Conservation (phyloP, 2,329 filamentous ascomycete species). For the Penicillium palitans region DNA sequence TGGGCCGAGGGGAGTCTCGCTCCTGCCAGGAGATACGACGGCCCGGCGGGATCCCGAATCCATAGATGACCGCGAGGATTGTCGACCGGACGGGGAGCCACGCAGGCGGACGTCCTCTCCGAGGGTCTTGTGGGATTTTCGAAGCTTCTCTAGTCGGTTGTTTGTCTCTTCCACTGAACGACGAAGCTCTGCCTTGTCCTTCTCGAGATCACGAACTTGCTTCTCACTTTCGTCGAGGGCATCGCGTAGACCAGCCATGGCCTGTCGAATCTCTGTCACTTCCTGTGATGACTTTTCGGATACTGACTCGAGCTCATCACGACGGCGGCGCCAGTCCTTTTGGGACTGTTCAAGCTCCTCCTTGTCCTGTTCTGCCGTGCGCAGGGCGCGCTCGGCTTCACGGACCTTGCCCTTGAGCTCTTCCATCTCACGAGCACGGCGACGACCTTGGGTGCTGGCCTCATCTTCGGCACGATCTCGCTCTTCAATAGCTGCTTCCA, state of each 20-base stretch:
- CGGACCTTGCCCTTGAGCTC: constrained; percentile 77
- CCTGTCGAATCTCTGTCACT: constrained; percentile 69
- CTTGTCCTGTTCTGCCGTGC: constrained; percentile 69
- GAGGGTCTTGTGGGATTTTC: constrained; percentile 64
- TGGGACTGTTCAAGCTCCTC: constrained; percentile 75
- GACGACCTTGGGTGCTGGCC: constrained; percentile 72
- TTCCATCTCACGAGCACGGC: constrained; percentile 79
- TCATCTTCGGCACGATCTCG: constrained; percentile 91
- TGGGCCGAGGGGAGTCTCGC: constrained; percentile 39
- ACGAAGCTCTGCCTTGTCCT: constrained; percentile 73
- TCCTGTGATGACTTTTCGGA: constrained; percentile 71
- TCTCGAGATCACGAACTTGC: constrained; percentile 79
- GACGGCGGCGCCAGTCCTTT: constrained; percentile 70
- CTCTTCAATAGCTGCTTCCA: constrained; percentile 91
- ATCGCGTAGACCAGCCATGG: constrained; percentile 74
- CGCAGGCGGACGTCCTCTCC: constrained; percentile 57
- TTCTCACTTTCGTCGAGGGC: constrained; percentile 85
- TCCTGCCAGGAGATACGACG: constrained; percentile 51
- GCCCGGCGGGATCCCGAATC: constrained; percentile 52
- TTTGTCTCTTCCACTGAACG: constrained; percentile 76
- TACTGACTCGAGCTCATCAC: constrained; percentile 72
- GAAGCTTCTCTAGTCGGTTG: constrained; percentile 73
- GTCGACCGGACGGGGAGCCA: constrained; percentile 46
- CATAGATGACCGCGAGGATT: constrained; percentile 60
- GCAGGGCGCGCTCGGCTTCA: constrained; percentile 76